Evolutionary conservation across 2,329 filamentous ascomycete species (phyloP).

Genomic region (Lasiodiplodia gonubiensis): DNA sequence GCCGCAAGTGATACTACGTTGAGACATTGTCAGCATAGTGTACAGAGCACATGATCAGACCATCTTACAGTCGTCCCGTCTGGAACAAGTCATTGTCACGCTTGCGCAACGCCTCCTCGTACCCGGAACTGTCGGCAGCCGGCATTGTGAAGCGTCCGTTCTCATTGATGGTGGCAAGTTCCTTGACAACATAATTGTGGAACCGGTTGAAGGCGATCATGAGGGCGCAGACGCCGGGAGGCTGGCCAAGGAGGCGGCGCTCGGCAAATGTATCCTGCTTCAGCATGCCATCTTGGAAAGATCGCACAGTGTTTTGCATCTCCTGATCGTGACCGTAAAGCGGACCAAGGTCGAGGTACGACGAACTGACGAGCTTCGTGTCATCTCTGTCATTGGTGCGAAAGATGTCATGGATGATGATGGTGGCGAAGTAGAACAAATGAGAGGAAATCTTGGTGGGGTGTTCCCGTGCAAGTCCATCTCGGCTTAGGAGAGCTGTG

Average conservation of each 20-base stretch:
- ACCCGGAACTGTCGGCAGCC: constrained; percentile 35
- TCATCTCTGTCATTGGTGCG: constrained; percentile 64
- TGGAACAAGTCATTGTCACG: constrained; percentile 18
- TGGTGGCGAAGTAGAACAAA: constrained; percentile 72
- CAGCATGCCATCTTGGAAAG: constrained; percentile 66
- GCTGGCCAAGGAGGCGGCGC: constrained; percentile 65
- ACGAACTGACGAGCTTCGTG: constrained; percentile 67
- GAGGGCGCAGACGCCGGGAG: constrained; percentile 64
- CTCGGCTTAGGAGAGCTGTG: constrained; percentile 63
- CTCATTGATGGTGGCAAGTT: constrained; percentile 82
- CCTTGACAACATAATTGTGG: constrained; percentile 79
- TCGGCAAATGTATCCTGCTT: constrained; percentile 70
- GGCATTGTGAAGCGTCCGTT: constrained; percentile 74
- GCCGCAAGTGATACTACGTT: constrained; percentile 49
- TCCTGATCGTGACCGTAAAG: constrained; percentile 70
- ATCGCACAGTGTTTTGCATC: constrained; percentile 66
- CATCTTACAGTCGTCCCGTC: constrained; percentile 38
- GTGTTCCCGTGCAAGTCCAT: constrained; percentile 61
- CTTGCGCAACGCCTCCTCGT: background rate
- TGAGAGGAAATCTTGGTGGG: constrained; percentile 70
- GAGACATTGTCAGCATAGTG: constrained; percentile 46
- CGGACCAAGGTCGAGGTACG: constrained; percentile 71
- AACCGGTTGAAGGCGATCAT: constrained; percentile 70
- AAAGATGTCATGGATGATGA: constrained; percentile 63
- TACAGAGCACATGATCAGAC: constrained; percentile 44